Evolutionary conservation across 768 basidiomycete genomes (phyloP).

Genomic region (Mycena leptocephala): DNA sequence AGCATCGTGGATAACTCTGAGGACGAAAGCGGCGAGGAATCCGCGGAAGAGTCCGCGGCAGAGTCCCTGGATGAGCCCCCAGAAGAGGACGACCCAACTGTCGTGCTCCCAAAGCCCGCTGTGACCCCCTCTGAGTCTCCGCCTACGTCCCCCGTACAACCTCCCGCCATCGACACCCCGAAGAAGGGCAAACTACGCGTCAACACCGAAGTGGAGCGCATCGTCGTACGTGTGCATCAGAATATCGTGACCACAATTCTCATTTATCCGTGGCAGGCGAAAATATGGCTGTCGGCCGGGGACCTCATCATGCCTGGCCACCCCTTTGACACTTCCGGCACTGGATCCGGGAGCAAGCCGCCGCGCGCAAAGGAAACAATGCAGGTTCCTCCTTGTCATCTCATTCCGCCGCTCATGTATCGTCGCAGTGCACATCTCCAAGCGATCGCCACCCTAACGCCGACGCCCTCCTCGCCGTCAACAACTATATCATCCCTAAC

Average conservation of each 20-base stretch:
- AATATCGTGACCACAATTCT: neutral
- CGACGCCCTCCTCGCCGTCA: constrained; percentile 71
- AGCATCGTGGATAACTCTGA: neutral
- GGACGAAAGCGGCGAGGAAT: constrained; percentile 8
- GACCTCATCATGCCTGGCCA: constrained; percentile 76
- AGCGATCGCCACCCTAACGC: constrained; percentile 65
- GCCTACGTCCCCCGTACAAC: constrained; percentile 19
- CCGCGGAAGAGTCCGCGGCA: neutral
- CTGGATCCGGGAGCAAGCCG: constrained; percentile 54
- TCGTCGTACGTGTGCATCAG: constrained; percentile 65
- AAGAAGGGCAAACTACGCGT: constrained; percentile 61
- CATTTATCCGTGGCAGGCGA: constrained; percentile 60
- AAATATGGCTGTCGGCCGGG: constrained; percentile 78
- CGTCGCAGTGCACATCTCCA: constrained; percentile 71
- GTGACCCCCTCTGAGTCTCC: neutral
- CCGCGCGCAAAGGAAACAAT: constrained; percentile 75
- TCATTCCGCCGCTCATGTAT: constrained; percentile 15
- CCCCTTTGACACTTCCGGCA: constrained; percentile 52
- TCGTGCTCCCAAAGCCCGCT: constrained; percentile 26
- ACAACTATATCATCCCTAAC: constrained; percentile 68
- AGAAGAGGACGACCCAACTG: constrained; percentile 25
- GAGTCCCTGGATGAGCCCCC: constrained; percentile 1
- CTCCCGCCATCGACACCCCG: constrained; percentile 32
- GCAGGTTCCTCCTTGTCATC: constrained; percentile 54
- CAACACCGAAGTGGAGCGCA: constrained; percentile 77